These are phyloP conservation scores for Ceratocystis eucalypticola DNA, from an alignment of 2,329 filamentous ascomycete species.

Conservation along the genomic window DNA sequence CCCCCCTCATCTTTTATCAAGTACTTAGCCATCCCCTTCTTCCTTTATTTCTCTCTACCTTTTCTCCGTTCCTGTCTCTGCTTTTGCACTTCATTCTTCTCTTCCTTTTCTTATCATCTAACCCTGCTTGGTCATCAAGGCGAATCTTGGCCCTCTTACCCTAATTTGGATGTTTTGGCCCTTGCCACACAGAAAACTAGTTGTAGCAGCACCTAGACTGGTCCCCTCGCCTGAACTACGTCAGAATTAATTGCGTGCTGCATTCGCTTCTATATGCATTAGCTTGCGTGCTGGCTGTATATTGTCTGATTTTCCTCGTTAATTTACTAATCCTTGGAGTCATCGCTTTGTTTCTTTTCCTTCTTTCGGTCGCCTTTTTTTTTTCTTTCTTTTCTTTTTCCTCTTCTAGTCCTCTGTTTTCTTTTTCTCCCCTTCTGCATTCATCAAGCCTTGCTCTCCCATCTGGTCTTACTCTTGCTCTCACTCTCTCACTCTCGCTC, in stretches of 20 bases:
- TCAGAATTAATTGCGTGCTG: conserved; percentile 13
- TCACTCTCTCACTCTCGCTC: background rate
- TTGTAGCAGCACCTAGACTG: background rate
- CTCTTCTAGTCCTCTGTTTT: background rate
- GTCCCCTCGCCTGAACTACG: conserved; percentile 4
- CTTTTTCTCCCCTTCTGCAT: background rate
- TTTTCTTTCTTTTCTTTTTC: background rate
- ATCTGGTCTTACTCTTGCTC: too few species aligned
- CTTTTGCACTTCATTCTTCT: conserved; percentile 14
- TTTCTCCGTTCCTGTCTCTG: conserved; percentile 9
- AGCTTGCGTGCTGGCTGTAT: conserved; percentile 12
- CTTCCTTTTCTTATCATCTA: conserved; percentile 12
- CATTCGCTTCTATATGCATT: conserved; percentile 11
- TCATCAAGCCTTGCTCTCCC: background rate
- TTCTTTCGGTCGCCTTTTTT: conserved; percentile 2
- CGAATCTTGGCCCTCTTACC: conserved; percentile 12
- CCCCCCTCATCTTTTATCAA: too few species aligned
- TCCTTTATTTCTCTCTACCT: background rate
- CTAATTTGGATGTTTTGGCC: conserved; percentile 11
- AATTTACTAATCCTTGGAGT: conserved; percentile 7
- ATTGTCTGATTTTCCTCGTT: conserved; percentile 12
- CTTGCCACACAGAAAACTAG: conserved; percentile 3
- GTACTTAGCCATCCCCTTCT: conserved; percentile 1
- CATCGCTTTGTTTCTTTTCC: conserved; percentile 9
- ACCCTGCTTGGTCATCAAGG: conserved; percentile 4